A percentile compares a stretch with the other conserved stretches of the same genome.
Conservation (phyloP, 768 basidiomycete genomes). For the Paxillus ammoniavirescens region DNA sequence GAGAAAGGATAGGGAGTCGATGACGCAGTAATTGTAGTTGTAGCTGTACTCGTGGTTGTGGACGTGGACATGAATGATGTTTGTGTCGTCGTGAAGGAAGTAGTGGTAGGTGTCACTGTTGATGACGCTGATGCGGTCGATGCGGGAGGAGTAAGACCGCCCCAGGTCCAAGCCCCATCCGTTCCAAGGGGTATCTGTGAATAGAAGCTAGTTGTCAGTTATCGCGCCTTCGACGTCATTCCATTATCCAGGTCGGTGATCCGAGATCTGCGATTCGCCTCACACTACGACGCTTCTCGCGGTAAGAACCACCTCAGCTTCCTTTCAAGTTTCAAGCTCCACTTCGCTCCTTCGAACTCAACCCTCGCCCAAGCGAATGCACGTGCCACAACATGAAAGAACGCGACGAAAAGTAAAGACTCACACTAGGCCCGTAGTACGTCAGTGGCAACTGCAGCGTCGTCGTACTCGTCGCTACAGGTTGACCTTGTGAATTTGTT, state of each 20-base stretch:
- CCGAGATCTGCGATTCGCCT: not conserved
- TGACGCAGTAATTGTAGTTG: constrained; percentile 25
- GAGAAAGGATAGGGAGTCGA: constrained; percentile 22
- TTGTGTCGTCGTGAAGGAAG: constrained; percentile 21
- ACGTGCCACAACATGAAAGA: not conserved
- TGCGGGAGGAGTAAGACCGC: constrained; percentile 69
- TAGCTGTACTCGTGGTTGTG: constrained; percentile 12
- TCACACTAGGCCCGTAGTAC: constrained; percentile 80
- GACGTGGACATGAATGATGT: constrained; percentile 31
- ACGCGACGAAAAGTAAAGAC: constrained; percentile 27
- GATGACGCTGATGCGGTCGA: constrained; percentile 31
- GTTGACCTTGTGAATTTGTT: constrained; percentile 51
- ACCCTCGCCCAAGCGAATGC: not conserved
- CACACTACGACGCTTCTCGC: not conserved
- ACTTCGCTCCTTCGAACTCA: not conserved
- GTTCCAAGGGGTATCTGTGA: constrained; percentile 71
- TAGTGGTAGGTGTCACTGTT: constrained; percentile 23
- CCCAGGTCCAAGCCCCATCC: constrained; percentile 63
- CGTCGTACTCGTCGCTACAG: constrained; percentile 56
- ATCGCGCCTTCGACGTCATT: constrained; percentile 7
- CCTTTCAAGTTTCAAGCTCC: not conserved
- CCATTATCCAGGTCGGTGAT: not conserved
- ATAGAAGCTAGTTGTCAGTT: constrained; percentile 10
- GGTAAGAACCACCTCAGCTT: not conserved
- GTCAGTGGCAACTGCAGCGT: constrained; percentile 69